Conservation (phyloP, 768 basidiomycete genomes). For the Collybia sp. region DNA sequence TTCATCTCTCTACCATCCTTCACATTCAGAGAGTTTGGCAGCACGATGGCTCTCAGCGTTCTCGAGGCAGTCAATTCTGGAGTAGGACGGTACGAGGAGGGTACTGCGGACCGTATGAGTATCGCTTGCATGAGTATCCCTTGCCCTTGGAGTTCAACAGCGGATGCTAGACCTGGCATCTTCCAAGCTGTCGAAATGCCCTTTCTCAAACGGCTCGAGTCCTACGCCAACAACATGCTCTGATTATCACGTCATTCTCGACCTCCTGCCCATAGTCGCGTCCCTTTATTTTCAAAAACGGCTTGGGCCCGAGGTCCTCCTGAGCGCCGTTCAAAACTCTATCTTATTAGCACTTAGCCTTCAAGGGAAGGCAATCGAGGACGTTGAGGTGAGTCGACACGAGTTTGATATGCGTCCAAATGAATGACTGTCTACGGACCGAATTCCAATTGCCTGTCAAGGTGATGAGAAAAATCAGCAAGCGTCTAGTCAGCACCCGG, state of each 20-base stretch:
- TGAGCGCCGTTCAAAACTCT: slow-evolving; percentile 89
- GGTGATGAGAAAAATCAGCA: slow-evolving; percentile 79
- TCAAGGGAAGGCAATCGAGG: slow-evolving; percentile 87
- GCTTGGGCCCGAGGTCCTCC: slow-evolving; percentile 54
- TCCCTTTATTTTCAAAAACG: slow-evolving; percentile 79
- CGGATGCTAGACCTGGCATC: slow-evolving; percentile 25
- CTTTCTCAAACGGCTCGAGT: slow-evolving; percentile 91
- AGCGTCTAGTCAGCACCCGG: slow-evolving; percentile 70
- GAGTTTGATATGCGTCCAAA: too few relatives aligned
- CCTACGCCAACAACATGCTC: slow-evolving; percentile 93
- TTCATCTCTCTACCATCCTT: slow-evolving; percentile 89
- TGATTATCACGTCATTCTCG: slow-evolving; percentile 96
- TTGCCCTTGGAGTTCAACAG: not conserved
- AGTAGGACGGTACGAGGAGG: slow-evolving; percentile 38
- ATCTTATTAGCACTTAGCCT: slow-evolving; percentile 87
- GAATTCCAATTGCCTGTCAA: slow-evolving; percentile 89
- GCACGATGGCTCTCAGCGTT: slow-evolving; percentile 81
- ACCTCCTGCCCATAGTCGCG: slow-evolving; percentile 80
- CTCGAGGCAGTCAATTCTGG: slow-evolving; percentile 80
- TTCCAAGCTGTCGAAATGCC: slow-evolving; percentile 58
- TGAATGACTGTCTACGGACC: slow-evolving; percentile 31
- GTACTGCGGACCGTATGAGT: slow-evolving; percentile 30
- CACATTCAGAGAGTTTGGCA: slow-evolving; percentile 91
- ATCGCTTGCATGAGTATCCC: not conserved
- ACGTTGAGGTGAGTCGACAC: slow-evolving; percentile 59